Evolutionary conservation across 345 rosid genomes (phyloP), one percentile per base, ranked within the genome.

Genomic region (Lenwebbia sp.): DNA sequence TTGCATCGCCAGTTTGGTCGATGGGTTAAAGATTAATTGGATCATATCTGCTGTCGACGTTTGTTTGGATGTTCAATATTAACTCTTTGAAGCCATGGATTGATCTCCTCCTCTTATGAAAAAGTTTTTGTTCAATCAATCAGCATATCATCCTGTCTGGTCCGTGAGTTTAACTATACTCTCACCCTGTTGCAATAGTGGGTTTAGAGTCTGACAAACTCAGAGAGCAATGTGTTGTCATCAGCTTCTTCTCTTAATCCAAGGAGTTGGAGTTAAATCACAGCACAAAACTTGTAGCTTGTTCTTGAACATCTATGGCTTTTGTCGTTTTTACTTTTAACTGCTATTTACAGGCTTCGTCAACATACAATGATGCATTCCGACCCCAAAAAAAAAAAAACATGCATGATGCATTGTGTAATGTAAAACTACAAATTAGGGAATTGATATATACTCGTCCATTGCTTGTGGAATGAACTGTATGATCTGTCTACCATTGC

Each of bases 151-250:
- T 37, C 2, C 47, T 37, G 14, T 70, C 40, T 70, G 10, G 47
- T 12, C 7, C 19, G 6, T 82, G 84, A 82, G 84, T 86, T 86
- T 82, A 56, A 86, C 84, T 86, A 49, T 86, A 86, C 87, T 82
- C 87, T 41, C 82, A 19, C 87, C 87, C 56, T 82, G 25, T 81
- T 6, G 7, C 23, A 70, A 30, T 55, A 26, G 50, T 33, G 70
- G 87, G 84, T 50, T 25, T 82, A 25, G 84, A 58, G 87, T 86
- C 87, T 86, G 84, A 30, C 33, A 86, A 86, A 86, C 87, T 86
- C 87, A 57, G 23, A 82, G 6, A 86, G 25, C 23, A 19, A 65
- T 28, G 84, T 86, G 87, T 30, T 86, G 81, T 47, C 87, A 86
- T 86, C 84, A 86, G 84, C 87, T 82, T 57, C 87, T 82, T 82